These are phyloP conservation scores for Neopestalotiopsis rosae DNA, from an alignment of 2,329 filamentous ascomycete genomes.

Conservation along the genomic window DNA sequence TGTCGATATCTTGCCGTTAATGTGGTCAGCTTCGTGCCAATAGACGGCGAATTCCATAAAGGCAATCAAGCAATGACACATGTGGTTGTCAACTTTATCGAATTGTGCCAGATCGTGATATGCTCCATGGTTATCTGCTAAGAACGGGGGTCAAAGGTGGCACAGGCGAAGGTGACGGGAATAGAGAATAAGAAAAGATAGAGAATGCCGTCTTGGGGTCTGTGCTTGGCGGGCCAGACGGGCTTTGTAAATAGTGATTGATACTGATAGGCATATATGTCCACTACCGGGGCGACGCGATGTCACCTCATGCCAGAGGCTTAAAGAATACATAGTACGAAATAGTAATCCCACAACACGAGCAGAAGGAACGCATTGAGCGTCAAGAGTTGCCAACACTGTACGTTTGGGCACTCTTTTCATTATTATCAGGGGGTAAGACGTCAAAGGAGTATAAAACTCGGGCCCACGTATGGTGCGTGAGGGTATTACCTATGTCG, in stretches of 20 bases:
- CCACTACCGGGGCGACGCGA: constrained; percentile 4
- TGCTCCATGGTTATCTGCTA: constrained; percentile 2
- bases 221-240: neutral
- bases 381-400: neutral
- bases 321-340: neutral
- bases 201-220: neutral
- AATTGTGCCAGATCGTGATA: constrained; percentile 2
- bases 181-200: constrained; percentile 6
- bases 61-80: neutral
- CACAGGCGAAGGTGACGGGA: neutral
- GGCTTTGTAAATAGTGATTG: neutral
- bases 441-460: neutral
- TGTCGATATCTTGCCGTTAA: too few relatives aligned
- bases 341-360: neutral
- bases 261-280: neutral
- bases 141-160: neutral
- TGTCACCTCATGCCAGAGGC: constrained; percentile 12
- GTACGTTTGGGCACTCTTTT: neutral
- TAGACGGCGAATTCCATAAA: neutral
- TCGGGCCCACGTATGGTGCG: neutral
- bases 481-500: neutral
- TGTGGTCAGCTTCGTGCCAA: neutral
- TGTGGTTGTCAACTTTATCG: neutral
- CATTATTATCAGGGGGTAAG: neutral
- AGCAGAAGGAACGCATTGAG: neutral